Base-by-base conservation (phyloP, 1,284 basidiomycete genomes). In the Microbotryomycetes sp. region DNA sequence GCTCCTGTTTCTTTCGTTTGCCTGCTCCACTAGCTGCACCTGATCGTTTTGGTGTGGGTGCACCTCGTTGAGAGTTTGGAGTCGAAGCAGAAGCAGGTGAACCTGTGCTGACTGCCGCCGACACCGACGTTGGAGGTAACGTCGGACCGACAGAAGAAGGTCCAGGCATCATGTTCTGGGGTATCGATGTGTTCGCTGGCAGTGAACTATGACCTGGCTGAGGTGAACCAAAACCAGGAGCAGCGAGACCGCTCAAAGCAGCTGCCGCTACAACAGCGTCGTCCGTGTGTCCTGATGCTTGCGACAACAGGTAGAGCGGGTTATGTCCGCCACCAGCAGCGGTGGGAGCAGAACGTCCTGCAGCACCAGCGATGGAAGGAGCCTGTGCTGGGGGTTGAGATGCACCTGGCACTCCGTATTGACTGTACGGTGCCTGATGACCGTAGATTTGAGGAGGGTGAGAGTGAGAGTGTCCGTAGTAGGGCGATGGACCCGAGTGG, bases 341-440 rank as follows among this genome's bases (percentile, higher is more conserved):
- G 77, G 75, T 59, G 76, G 76, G 65, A 74, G 81, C 68, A 88
- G 82, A 4, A 86, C 86, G 65, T 86, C 86, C 16, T 86, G 86
- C 54, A 3, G 25, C 36, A 19, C 26, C n/a, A 52, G 36, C 26
- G 60, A 54, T 36, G 45, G 52, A 25, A 58, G 51, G 16, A 67
- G 68, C 46, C 69, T 67, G 46, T 36, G 53, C 42, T 32, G 49
- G 15, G n/a, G 57, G 16, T 23, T 32, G 58, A 30, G 58, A 42
- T 57, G 36, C 54, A 51, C n/a, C 58, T 54, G 54, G 36, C 23
- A n/a, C 48, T 42, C 45, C 46, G 46, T 32, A 59, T 49, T 45
- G 59, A 36, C 55, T 29, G 50, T 52, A 52, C 26, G 50, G 50
- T 7, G 50, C 30, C 30, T 23, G 26, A 25, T 53, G 46, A 23